Conservation (phyloP, 495 filamentous ascomycete genomes). For the Neurospora tetrasperma region DNA sequence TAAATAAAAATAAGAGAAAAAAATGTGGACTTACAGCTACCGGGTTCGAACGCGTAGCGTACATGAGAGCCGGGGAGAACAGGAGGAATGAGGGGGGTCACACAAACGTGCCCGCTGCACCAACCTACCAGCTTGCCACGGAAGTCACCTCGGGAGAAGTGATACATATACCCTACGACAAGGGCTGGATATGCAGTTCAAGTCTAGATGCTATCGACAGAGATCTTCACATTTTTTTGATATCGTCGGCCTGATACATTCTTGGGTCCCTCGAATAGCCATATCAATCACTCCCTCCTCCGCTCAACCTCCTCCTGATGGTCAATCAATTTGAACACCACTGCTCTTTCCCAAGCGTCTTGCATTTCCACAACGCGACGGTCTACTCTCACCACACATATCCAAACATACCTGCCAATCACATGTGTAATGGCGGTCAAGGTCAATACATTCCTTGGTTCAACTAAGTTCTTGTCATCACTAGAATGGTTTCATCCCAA, state of each 20-base stretch:
- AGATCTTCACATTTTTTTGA: not conserved
- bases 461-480: not conserved
- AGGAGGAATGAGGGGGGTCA: not conserved
- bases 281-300: not conserved
- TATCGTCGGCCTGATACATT: not conserved
- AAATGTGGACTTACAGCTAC: not conserved
- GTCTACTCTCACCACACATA: not conserved
- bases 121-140: not conserved
- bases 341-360: not conserved
- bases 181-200: not conserved
- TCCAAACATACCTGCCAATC: not conserved
- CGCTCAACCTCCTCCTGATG: not conserved
- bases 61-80: not conserved
- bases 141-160: not conserved
- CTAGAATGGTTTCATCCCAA: not conserved
- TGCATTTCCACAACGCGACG: not conserved
- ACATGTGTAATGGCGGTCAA: not conserved
- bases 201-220: not conserved
- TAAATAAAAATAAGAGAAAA: not conserved
- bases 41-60: not conserved
- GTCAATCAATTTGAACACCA: not conserved
- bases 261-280: not conserved
- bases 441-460: not conserved
- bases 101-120: not conserved
- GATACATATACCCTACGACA: not conserved